Percentiles rank a stretch among this genome's conserved stretches.
phyloP scores from a whole-genome alignment of 208 protist species.

The Leptomonas pyrrhocoris region DNA sequence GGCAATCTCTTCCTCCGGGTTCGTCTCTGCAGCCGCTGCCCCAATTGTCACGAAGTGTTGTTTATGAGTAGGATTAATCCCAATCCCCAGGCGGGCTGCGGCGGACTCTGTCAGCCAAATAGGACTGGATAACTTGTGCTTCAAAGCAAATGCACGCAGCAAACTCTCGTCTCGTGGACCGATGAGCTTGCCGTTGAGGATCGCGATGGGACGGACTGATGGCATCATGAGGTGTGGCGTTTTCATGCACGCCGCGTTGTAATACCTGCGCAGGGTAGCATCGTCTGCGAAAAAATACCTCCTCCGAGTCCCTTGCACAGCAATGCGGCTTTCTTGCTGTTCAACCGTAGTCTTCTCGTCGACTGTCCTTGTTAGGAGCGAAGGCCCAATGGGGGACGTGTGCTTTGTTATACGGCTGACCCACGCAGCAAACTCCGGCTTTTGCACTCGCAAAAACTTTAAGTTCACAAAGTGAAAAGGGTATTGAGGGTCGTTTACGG shows the following conservation, averaged over 20 bases:
- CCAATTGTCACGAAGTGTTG: conserved; percentile 78
- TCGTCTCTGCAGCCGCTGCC: conserved; percentile 47
- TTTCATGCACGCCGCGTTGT: conserved; percentile 78
- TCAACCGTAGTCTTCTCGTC: conserved; percentile 1
- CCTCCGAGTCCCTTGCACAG: conserved; percentile 7
- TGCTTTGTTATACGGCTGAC: conserved; percentile 16
- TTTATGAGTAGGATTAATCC: conserved; percentile 56
- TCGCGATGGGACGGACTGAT: conserved; percentile 77
- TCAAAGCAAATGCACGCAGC: conserved; percentile 75
- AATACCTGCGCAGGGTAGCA: conserved; percentile 84
- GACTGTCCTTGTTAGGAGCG: conserved; percentile 17
- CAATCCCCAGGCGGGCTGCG: conserved; percentile 67
- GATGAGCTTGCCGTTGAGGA: conserved; percentile 78
- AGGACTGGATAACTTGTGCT: conserved; percentile 86
- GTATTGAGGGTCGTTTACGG: conserved; percentile 68
- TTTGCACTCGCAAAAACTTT: conserved; percentile 63
- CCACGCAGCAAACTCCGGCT: conserved; percentile 46
- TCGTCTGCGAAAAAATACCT: conserved; percentile 84
- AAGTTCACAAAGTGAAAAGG: conserved; percentile 91
- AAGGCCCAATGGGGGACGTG: conserved; percentile 40
- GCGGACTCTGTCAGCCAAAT: conserved; percentile 76
- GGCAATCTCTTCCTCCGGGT: conserved; percentile 46
- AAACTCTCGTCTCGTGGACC: conserved; percentile 80
- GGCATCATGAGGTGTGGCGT: conserved; percentile 81
- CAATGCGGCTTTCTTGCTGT: conserved; percentile 3